These are phyloP conservation scores for Datura wrightii DNA, from an alignment of 257 asterid species.

Conservation along the genomic window DNA sequence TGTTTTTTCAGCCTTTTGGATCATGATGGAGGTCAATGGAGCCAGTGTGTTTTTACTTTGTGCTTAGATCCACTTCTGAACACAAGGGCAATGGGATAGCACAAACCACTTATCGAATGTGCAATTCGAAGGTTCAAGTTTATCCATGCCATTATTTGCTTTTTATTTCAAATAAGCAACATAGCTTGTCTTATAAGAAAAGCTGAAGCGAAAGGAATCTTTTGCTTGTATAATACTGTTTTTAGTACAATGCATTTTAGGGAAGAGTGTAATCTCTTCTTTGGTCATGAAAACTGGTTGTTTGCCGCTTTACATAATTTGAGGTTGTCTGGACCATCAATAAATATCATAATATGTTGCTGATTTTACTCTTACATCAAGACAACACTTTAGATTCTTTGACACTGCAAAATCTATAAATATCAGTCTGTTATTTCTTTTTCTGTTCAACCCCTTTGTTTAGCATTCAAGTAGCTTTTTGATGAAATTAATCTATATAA, in stretches of 20 bases:
- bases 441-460: slow-evolving; percentile 19
- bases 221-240: not conserved
- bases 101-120: not conserved
- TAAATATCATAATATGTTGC: not conserved
- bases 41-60: not conserved
- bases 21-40: not conserved
- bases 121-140: not conserved
- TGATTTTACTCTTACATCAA: not conserved
- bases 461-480: not conserved
- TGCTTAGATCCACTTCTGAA: not conserved
- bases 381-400: not conserved
- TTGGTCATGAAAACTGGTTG: slow-evolving; percentile 1
- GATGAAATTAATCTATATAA: not conserved
- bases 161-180: not conserved
- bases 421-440: not conserved
- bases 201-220: not conserved
- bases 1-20: slow-evolving; percentile 21
- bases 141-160: slow-evolving; percentile 24
- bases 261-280: not conserved
- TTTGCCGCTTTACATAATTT: not conserved
- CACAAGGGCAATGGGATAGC: not conserved
- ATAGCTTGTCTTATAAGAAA: not conserved
- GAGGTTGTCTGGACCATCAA: not conserved
- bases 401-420: not conserved
- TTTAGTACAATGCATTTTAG: not conserved